Evolutionary conservation across 2,329 filamentous ascomycete genomes (phyloP).

Genomic region (Colletotrichum siamense): DNA sequence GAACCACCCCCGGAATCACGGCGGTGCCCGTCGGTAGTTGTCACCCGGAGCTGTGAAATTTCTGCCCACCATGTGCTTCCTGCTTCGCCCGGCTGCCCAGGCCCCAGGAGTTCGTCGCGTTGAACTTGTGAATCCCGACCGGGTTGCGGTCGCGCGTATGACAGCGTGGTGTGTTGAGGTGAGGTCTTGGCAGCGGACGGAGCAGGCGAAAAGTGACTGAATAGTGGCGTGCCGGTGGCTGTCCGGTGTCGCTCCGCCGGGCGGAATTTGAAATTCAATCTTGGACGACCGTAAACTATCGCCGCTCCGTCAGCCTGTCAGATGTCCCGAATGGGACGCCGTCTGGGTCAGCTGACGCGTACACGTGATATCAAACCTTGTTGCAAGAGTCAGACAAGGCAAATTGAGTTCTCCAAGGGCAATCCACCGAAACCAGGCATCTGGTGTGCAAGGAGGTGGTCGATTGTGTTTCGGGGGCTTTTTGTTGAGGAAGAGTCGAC

Average conservation of each 20-base stretch:
- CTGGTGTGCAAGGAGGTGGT: neutral
- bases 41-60: neutral
- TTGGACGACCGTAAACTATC: neutral
- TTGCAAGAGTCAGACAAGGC: neutral
- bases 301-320: neutral
- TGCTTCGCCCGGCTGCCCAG: neutral
- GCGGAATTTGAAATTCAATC: neutral
- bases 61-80: neutral
- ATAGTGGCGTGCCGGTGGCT: slow-evolving; percentile 11
- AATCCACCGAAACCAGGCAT: neutral
- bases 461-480: slow-evolving; percentile 3
- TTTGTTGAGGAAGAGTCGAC: slow-evolving; percentile 7
- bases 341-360: slow-evolving; percentile 14
- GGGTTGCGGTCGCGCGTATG: neutral
- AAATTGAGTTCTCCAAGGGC: neutral
- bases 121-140: neutral
- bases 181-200: slow-evolving; percentile 3
- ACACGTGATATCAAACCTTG: slow-evolving; percentile 19
- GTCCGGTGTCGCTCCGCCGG: slow-evolving; percentile 15
- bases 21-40: neutral
- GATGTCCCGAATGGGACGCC: neutral
- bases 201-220: slow-evolving; percentile 3
- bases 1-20: neutral
- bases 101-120: neutral
- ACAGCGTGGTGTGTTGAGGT: neutral